phyloP scores from a whole-genome alignment of 2,329 filamentous ascomycete genomes.

The Aspergillus clavatus region DNA sequence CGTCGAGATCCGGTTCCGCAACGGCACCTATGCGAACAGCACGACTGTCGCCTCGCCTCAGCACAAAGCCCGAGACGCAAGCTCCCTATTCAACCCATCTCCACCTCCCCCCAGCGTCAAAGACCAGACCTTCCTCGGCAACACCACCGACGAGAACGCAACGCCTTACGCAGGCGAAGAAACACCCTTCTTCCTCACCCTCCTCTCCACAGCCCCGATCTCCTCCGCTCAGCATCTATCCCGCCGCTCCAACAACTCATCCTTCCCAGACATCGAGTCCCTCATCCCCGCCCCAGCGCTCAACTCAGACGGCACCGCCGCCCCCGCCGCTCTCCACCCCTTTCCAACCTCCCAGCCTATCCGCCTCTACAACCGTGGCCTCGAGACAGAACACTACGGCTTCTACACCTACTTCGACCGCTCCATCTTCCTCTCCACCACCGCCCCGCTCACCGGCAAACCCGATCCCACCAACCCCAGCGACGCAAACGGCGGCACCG shows the following conservation, averaged over 20 bases:
- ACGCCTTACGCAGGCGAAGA: conserved; percentile 74
- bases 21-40: conserved; percentile 55
- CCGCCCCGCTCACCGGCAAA: conserved; percentile 43
- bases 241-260: conserved; percentile 31
- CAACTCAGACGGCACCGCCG: conserved; percentile 65
- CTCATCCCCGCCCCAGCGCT: conserved; percentile 61
- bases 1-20: conserved; percentile 64
- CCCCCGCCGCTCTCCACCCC: conserved; percentile 67
- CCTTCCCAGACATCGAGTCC: conserved; percentile 45
- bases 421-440: conserved; percentile 71
- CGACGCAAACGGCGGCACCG: conserved; percentile 49
- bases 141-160: conserved; percentile 72
- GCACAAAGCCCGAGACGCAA: conserved; percentile 29
- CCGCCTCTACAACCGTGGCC: conserved; percentile 76
- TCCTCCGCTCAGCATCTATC: conserved; percentile 38
- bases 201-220: conserved; percentile 47
- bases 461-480: conserved; percentile 38
- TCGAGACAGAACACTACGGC: conserved; percentile 79
- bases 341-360: conserved; percentile 67
- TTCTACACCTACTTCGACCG: conserved; percentile 93
- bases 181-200: conserved; percentile 82
- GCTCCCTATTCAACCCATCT: conserved; percentile 38
- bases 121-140: conserved; percentile 77
- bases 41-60: conserved; percentile 49
- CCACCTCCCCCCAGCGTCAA: conserved; percentile 49